Evolutionary conservation across 768 basidiomycete genomes (phyloP), one percentile per base, ranked within the genome.

Genomic region (Paxillus ammoniavirescens): DNA sequence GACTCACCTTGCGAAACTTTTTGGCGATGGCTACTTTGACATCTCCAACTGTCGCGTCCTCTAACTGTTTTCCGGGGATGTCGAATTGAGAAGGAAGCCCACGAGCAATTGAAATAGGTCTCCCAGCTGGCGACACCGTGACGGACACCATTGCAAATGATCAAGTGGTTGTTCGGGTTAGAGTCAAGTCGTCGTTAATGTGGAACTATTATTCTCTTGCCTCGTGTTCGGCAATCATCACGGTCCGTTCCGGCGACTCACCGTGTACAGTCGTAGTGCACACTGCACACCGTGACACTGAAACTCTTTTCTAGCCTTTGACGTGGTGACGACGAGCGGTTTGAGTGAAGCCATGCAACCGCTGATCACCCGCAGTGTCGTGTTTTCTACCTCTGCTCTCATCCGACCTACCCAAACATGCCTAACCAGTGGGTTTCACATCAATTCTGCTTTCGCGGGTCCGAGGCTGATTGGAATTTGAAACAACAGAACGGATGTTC

Each of bases 11-110:
- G n/a, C 82, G 82, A 58, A 74, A 78, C 54, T 77, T 79, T 45
- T 73, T 67, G 8, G 82, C 75, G 53, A 95, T 75, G 14, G 81
- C 81, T 17, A 64, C 67, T 72, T 94, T 93, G 54, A 93, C 75
- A 54, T 91, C 85, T 6, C 68, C 74, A 45, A 93, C 71, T 5
- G 87, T 91, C 41, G 81, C 76, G 28, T 76, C 71, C 17, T 77
- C 69, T 9, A 64, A 57, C 1, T 73, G 60, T 57, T 78, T 79
- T 42, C 70, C 74, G 4, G 68, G 58, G n/a, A 85, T 64, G 4
- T 84, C 74, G 18, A 88, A 54, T 4, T 72, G 73, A 10, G 76
- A 60, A 3, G 86, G 84, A 12, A 87, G 73, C 4, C 75, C 75
- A 40, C 73, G 75, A 14, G 83, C 77, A 46, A 84, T 66, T 5